Conservation (phyloP, 805 yeast species). For the Nakazawaea anatomiae region DNA sequence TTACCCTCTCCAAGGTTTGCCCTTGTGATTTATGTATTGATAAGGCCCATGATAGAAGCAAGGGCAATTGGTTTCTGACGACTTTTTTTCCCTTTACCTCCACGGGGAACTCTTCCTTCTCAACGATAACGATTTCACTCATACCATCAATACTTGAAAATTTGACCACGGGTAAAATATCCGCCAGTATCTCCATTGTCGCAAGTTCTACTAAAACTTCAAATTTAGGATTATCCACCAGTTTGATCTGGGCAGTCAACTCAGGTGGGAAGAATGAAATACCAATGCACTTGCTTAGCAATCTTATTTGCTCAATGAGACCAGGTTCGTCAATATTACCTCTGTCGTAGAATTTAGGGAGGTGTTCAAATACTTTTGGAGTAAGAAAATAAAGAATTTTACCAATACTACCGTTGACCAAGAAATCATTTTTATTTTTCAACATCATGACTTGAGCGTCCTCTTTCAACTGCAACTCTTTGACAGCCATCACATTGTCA, state of each 20-base stretch:
- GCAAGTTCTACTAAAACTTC: slow-evolving; percentile 19
- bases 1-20: slow-evolving; percentile 67
- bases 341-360: slow-evolving; percentile 15
- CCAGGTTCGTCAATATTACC: slow-evolving; percentile 20
- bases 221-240: slow-evolving; percentile 15
- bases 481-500: slow-evolving; percentile 70
- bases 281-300: slow-evolving; percentile 8
- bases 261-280: slow-evolving; percentile 13
- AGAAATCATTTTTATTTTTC: slow-evolving; percentile 65
- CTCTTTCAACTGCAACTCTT: slow-evolving; percentile 55
- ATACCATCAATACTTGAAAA: slow-evolving; percentile 32
- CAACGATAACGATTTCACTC: slow-evolving; percentile 23
- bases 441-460: slow-evolving; percentile 95
- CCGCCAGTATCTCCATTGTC: slow-evolving; percentile 16
- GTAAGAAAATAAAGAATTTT: slow-evolving; percentile 51
- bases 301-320: slow-evolving; percentile 16
- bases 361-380: slow-evolving; percentile 21
- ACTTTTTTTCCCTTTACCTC: slow-evolving; percentile 22
- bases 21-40: slow-evolving; percentile 87
- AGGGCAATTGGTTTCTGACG: slow-evolving; percentile 56
- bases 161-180: slow-evolving; percentile 38
- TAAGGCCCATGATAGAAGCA: slow-evolving; percentile 74
- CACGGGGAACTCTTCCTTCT: slow-evolving; percentile 28
- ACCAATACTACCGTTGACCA: slow-evolving; percentile 93
- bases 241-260: slow-evolving; percentile 13